These are phyloP conservation scores for Chlorella sp. DNA, from an alignment of 139 green algal species.

Conservation along the genomic window DNA sequence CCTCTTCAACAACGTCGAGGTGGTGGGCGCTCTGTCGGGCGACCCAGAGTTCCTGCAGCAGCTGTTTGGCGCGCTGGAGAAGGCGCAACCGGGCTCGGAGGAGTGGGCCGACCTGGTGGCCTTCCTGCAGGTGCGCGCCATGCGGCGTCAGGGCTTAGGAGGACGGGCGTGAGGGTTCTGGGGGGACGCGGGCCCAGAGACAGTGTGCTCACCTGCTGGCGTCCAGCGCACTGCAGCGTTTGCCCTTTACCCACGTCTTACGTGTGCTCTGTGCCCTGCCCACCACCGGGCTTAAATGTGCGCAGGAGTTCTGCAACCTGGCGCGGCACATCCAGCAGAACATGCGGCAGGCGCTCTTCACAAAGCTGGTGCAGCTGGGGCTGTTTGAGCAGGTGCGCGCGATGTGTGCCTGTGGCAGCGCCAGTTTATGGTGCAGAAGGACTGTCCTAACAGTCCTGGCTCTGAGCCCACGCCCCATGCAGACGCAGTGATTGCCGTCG, in stretches of 20 bases:
- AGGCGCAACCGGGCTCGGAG: conserved; percentile 5
- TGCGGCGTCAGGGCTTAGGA: too few relatives aligned
- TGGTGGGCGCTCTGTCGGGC: conserved; percentile 44
- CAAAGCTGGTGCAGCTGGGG: conserved; percentile 68
- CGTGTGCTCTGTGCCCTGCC: background rate
- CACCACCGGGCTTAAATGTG: conserved; percentile 7
- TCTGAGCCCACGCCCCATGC: too few relatives aligned
- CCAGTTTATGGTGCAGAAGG: too few relatives aligned
- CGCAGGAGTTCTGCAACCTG: conserved; percentile 87
- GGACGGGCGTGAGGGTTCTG: too few relatives aligned
- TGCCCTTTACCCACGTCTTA: too few relatives aligned
- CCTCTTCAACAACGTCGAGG: conserved; percentile 96
- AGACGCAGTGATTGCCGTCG: too few relatives aligned
- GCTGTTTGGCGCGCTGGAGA: conserved; percentile 72
- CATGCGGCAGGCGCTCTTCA: conserved; percentile 55
- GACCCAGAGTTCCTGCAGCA: conserved; percentile 77
- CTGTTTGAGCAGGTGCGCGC: conserved; percentile 68
- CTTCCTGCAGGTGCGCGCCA: conserved; percentile 67
- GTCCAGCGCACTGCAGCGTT: too few relatives aligned
- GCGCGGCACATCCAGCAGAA: conserved; percentile 77
- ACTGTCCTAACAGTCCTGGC: too few relatives aligned
- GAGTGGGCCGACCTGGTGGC: conserved; percentile 83
- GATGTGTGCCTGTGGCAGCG: too few relatives aligned
- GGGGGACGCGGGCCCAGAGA: too few relatives aligned
- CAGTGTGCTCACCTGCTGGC: too few relatives aligned